phyloP scores from a whole-genome alignment of 2,329 filamentous ascomycete species.

The Fusarium pilosicola region DNA sequence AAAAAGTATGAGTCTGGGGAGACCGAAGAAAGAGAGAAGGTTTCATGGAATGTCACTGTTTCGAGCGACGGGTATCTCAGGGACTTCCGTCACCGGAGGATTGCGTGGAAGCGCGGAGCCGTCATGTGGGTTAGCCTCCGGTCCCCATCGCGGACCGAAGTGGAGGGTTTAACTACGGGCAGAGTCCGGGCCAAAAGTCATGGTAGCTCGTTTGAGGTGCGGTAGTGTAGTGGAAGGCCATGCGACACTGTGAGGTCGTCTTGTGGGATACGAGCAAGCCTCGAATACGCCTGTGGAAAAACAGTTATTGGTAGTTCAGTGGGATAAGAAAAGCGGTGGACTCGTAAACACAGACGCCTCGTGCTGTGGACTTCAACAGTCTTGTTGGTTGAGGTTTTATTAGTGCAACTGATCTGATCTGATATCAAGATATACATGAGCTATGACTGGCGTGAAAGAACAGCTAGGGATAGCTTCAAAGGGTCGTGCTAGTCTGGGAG shows the following conservation, averaged over 20 bases:
- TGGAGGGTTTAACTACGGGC: neutral
- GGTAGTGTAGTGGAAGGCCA: neutral
- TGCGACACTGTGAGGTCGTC: neutral
- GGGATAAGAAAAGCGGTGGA: neutral
- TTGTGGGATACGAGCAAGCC: neutral
- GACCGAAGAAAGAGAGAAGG: slow-evolving; percentile 14
- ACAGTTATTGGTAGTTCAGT: neutral
- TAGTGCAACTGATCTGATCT: neutral
- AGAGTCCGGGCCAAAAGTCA: neutral
- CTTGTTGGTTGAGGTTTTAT: slow-evolving; percentile 4
- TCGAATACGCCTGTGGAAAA: neutral
- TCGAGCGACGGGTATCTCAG: slow-evolving; percentile 4
- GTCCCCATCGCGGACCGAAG: neutral
- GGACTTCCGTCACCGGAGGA: neutral
- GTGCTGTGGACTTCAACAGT: slow-evolving; percentile 8
- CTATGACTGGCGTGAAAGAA: neutral
- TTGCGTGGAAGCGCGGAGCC: neutral
- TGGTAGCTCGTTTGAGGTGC: neutral
- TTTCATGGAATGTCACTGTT: slow-evolving; percentile 10
- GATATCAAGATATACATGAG: neutral
- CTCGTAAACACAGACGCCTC: slow-evolving; percentile 35
- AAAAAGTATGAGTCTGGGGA: slow-evolving; percentile 4
- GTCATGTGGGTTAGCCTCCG: neutral
- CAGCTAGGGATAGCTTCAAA: neutral
- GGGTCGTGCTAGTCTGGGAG: neutral